Percentiles rank a stretch among this genome's conserved stretches.
Conservation (phyloP, 768 basidiomycete species). For the Lentinula raphanica region DNA sequence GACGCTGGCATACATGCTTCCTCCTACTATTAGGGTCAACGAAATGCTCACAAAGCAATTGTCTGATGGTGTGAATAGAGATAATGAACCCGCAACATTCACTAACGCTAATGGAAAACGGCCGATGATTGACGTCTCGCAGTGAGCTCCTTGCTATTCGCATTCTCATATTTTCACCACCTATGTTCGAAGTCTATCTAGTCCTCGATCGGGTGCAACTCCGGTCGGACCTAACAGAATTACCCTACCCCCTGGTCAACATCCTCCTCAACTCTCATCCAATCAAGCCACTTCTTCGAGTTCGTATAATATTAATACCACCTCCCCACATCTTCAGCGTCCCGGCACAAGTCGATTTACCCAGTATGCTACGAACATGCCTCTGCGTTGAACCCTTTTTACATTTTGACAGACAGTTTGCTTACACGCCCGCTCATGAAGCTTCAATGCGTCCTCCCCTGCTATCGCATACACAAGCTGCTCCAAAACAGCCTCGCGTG, state of each 20-base stretch:
- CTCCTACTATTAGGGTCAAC: slow-evolving; percentile 34
- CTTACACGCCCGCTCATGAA: slow-evolving; percentile 49
- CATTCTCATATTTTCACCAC: slow-evolving; percentile 11
- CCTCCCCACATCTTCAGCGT: slow-evolving; percentile 22
- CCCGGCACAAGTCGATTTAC: slow-evolving; percentile 48
- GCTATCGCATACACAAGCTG: slow-evolving; percentile 34
- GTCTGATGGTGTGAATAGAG: slow-evolving; percentile 18
- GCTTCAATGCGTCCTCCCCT: slow-evolving; percentile 33
- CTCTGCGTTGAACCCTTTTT: not conserved
- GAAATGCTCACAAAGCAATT: slow-evolving; percentile 48
- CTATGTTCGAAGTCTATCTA: slow-evolving; percentile 37
- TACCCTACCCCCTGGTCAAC: slow-evolving; percentile 61
- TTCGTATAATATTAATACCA: no score
- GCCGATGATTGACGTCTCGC: slow-evolving; percentile 38
- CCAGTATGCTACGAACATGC: slow-evolving; percentile 31
- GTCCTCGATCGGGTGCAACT: slow-evolving; percentile 42
- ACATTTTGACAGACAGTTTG: slow-evolving; percentile 49
- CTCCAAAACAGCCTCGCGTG: slow-evolving; percentile 32
- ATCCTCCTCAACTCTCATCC: slow-evolving; percentile 37
- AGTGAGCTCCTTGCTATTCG: slow-evolving; percentile 29
- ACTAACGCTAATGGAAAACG: slow-evolving; percentile 65
- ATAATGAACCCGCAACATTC: slow-evolving; percentile 27
- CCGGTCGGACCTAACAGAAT: slow-evolving; percentile 60
- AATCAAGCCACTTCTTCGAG: slow-evolving; percentile 9
- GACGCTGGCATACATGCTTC: slow-evolving; percentile 6